Evolutionary conservation across 108 stramenopile genomes (phyloP), one percentile per base, ranked within the genome.

Genomic region (Skeletonema menzelii): DNA sequence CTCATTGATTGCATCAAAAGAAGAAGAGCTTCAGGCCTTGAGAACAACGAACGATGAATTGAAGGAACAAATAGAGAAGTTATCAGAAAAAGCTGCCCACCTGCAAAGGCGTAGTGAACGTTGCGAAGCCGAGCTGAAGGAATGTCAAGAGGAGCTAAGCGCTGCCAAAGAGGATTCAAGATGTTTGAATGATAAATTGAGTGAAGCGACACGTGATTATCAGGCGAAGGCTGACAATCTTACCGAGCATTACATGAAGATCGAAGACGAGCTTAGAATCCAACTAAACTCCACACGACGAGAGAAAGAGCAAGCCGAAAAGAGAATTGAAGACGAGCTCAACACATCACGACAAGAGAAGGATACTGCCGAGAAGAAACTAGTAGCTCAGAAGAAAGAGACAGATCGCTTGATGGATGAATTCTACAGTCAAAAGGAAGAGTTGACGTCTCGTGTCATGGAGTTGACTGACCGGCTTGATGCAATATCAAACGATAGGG

Each of bases 271-370:
- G 22, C 79, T 80, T 56, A 47, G 79, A 20, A 44, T 32, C 14
- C 79, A 80, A 49, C 63, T 80, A 0, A 55, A 72, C 10, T 44
- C 61, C n/a, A 59, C 67, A 27, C 78, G 72, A 42, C 31, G 27
- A 12, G 79, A 79, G 32, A 79, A 63, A 47, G 30, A 67, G 13
- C 37, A 68, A 26, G 68, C 75, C 0, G 62, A 69, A 6, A 62
- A 76, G 79, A 59, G 49, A 62, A 80, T 80, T 35, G 79, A 74
- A 70, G 73, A 80, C 32, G 73, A 15, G 30, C 26, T n/a, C 79
- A 80, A 49, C 69, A 73, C 0, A 56, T 61, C 67, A 30, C 79
- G 72, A 46, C 34, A 28, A 14, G 79, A 80, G 37, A 80, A 70
- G 64, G 72, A 70, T 4, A 10, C 55, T 13, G 56, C 60, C 2